Evolutionary conservation across 106 monocot species (phyloP).

Genomic region (Dioscorea zingiberensis): DNA sequence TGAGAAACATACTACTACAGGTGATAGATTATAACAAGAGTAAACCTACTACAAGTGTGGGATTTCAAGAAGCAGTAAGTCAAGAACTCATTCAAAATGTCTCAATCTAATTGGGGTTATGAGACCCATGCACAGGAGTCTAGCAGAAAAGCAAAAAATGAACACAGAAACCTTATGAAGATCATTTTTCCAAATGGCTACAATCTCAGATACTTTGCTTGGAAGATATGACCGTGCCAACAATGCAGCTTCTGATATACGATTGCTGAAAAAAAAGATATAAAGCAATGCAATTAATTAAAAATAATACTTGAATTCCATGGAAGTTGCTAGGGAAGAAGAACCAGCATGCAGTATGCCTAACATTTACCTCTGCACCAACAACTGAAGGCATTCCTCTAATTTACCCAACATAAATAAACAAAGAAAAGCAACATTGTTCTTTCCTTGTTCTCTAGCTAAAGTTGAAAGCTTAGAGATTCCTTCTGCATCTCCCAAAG

Average conservation of each 20-base stretch:
- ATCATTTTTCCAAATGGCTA: conserved; percentile 81
- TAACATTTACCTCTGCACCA: conserved; percentile 62
- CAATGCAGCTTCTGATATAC: conserved; percentile 92
- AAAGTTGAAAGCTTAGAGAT: conserved; percentile 66
- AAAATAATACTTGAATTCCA: too few species aligned
- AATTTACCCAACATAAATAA: conserved; percentile 86
- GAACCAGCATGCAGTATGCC: too few species aligned
- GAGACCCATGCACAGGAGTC: too few species aligned
- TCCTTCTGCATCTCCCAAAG: conserved; percentile 85
- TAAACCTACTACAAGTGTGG: too few species aligned
- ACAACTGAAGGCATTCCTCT: conserved; percentile 79
- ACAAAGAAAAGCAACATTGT: conserved; percentile 96
- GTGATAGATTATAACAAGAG: too few species aligned
- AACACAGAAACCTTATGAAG: conserved; percentile 58
- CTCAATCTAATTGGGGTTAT: too few species aligned
- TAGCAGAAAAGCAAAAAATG: too few species aligned
- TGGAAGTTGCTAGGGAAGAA: too few species aligned
- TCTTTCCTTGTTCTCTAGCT: conserved; percentile 88
- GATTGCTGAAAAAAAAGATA: conserved; percentile 45
- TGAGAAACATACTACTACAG: too few species aligned
- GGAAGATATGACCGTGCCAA: conserved; percentile 92
- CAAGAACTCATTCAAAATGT: too few species aligned
- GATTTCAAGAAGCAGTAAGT: too few species aligned
- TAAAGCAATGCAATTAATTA: too few species aligned
- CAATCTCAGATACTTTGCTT: conserved; percentile 90